phyloP scores from a whole-genome alignment of 1,139 yeast species.

The Magnusiomyces tetraspermus region DNA sequence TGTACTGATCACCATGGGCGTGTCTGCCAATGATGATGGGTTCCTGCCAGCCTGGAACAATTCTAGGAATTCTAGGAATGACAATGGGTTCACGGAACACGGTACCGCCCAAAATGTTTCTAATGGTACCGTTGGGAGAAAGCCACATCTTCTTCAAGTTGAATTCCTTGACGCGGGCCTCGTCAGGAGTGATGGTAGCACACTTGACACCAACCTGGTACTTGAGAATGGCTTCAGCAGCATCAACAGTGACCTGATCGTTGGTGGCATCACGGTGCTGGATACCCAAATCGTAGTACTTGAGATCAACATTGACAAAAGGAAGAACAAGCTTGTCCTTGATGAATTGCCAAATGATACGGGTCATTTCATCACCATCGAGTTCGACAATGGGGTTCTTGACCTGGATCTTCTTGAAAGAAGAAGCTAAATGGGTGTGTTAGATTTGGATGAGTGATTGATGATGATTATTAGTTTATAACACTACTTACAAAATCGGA shows the following conservation, averaged over 20 bases:
- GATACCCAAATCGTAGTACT: conserved; percentile 84
- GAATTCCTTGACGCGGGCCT: conserved; percentile 86
- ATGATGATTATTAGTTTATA: too few species aligned
- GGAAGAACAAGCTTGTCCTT: conserved; percentile 72
- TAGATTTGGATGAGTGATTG: too few species aligned
- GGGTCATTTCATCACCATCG: conserved; percentile 96
- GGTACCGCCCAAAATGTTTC: conserved; percentile 91
- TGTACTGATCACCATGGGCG: conserved; percentile 94
- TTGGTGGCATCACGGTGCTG: conserved; percentile 77
- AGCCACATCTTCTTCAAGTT: conserved; percentile 91
- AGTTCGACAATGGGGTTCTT: conserved; percentile 85
- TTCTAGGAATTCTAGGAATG: conserved; percentile 76
- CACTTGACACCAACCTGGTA: conserved; percentile 92
- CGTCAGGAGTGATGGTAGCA: conserved; percentile 98
- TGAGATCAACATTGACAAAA: conserved; percentile 75
- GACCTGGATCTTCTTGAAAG: conserved; percentile 56
- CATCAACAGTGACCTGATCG: conserved; percentile 79
- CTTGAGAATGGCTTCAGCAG: conserved; percentile 81
- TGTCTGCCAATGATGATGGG: conserved; percentile 96
- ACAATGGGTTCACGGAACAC: conserved; percentile 96
- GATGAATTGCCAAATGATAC: conserved; percentile 84
- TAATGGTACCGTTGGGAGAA: conserved; percentile 92
- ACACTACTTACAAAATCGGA: not conserved
- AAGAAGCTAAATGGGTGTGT: conserved; percentile 16
- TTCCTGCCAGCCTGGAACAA: conserved; percentile 88